phyloP scores from a whole-genome alignment of 2,329 filamentous ascomycete species.

The Exophiala oligosperma region DNA sequence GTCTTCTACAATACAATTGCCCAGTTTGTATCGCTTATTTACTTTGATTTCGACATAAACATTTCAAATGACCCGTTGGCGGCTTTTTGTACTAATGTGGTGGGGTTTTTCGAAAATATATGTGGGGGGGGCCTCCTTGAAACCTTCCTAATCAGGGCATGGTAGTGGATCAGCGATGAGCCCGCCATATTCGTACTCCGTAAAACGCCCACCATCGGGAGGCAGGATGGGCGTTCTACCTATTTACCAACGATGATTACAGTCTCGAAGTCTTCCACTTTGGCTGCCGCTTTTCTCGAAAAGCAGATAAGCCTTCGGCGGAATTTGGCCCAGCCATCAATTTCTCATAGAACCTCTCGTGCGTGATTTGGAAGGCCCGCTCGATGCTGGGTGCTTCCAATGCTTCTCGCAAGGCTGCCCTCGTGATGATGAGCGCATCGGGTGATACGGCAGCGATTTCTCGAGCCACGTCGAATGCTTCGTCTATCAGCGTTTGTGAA shows the following conservation, averaged over 20 bases:
- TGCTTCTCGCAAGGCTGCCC: constrained; percentile 68
- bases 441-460: constrained; percentile 67
- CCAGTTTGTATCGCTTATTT: too few relatives aligned
- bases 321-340: constrained; percentile 58
- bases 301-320: constrained; percentile 70
- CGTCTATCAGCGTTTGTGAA: constrained; percentile 26
- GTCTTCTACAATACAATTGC: too few relatives aligned
- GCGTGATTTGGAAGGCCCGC: constrained; percentile 54
- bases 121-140: too few relatives aligned
- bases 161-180: too few relatives aligned
- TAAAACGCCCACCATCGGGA: too few relatives aligned
- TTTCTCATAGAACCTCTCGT: constrained; percentile 4
- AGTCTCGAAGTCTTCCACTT: constrained; percentile 58
- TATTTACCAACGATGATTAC: constrained; percentile 31
- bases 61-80: too few relatives aligned
- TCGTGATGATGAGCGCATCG: constrained; percentile 69
- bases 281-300: constrained; percentile 72
- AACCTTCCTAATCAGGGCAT: too few relatives aligned
- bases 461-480: constrained; percentile 49
- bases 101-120: too few relatives aligned
- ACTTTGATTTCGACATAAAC: too few relatives aligned
- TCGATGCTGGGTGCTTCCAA: constrained; percentile 69
- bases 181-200: too few relatives aligned
- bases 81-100: too few relatives aligned
- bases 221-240: too few relatives aligned